Conservation (phyloP, 2,329 filamentous ascomycete species). For the Pseudomassariella vexata region DNA sequence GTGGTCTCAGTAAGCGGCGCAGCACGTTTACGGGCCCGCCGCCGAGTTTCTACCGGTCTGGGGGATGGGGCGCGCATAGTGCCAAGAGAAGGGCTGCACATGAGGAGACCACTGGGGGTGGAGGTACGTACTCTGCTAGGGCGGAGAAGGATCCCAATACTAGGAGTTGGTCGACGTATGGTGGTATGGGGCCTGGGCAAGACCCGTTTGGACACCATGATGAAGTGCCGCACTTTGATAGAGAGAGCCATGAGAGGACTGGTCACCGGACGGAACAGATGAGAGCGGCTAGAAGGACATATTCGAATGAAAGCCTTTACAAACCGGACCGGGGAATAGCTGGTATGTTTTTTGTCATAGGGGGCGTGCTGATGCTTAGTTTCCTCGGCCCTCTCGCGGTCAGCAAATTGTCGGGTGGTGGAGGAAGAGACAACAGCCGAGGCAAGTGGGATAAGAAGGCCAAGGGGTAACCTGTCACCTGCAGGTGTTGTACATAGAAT, state of each 20-base stretch:
- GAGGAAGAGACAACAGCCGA: conserved; percentile 14
- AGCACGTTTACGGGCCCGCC: conserved; percentile 79
- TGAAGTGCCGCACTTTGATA: conserved; percentile 74
- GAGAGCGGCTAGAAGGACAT: conserved; percentile 17
- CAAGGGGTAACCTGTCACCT: conserved; percentile 6
- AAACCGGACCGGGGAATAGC: conserved; percentile 34
- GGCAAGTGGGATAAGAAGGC: conserved; percentile 12
- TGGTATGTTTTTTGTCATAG: conserved; percentile 44
- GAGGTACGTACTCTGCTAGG: conserved; percentile 9
- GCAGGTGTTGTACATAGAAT: too few species aligned
- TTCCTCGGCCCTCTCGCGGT: conserved; percentile 39
- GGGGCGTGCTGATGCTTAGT: conserved; percentile 38
- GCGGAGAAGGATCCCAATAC: neutral
- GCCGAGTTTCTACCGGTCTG: conserved; percentile 78
- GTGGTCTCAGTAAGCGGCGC: conserved; percentile 71
- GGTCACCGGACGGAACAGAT: conserved; percentile 57
- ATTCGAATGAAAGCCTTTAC: too few species aligned
- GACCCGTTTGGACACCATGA: conserved; percentile 39
- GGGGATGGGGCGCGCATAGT: conserved; percentile 66
- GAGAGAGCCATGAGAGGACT: conserved; percentile 64
- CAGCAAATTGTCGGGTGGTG: conserved; percentile 26
- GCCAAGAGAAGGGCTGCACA: conserved; percentile 54
- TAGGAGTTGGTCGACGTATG: conserved; percentile 13
- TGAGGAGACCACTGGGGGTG: conserved; percentile 26
- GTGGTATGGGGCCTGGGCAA: conserved; percentile 57